Percentiles rank a stretch among this genome's conserved stretches.
Evolutionary conservation across 2,329 filamentous ascomycete genomes (phyloP).

Genomic region (Ophiognomonia clavigignenti-juglandacearum): DNA sequence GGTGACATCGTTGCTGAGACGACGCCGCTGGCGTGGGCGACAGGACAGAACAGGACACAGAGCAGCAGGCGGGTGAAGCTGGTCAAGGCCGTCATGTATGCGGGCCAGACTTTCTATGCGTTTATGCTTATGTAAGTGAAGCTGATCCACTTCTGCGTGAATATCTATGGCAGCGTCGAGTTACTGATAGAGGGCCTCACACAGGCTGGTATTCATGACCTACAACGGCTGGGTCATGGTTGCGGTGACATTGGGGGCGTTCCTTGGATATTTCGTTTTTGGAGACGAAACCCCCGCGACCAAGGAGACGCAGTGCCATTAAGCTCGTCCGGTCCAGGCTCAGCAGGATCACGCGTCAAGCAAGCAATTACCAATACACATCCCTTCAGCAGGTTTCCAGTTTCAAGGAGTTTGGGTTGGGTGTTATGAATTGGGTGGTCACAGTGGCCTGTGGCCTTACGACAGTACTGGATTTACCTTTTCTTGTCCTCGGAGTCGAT

Average conservation of each 20-base stretch:
- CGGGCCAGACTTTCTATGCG: conserved; percentile 92
- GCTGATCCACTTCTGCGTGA: too few relatives aligned
- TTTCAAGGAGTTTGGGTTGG: not conserved
- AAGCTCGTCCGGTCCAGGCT: conserved; percentile 20
- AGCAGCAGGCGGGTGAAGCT: conserved; percentile 66
- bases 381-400: not conserved
- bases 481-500: not conserved
- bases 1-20: conserved; percentile 52
- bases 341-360: too few relatives aligned
- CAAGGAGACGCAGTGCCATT: conserved; percentile 92
- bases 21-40: conserved; percentile 53
- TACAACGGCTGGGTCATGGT: conserved; percentile 99
- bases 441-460: too few relatives aligned
- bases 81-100: conserved; percentile 80
- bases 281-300: conserved; percentile 63
- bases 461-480: too few relatives aligned
- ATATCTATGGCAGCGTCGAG: too few relatives aligned
- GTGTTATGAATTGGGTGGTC: too few relatives aligned
- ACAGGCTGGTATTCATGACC: conserved; percentile 98
- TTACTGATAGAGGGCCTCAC: conserved; percentile 2
- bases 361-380: not conserved
- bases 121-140: conserved; percentile 96
- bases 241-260: conserved; percentile 81
- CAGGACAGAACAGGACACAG: conserved; percentile 66
- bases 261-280: conserved; percentile 82